Evolutionary conservation across 108 stramenopile species (phyloP), one percentile per base, ranked within the genome.

Genomic region (Poteriospumella lacustris): DNA sequence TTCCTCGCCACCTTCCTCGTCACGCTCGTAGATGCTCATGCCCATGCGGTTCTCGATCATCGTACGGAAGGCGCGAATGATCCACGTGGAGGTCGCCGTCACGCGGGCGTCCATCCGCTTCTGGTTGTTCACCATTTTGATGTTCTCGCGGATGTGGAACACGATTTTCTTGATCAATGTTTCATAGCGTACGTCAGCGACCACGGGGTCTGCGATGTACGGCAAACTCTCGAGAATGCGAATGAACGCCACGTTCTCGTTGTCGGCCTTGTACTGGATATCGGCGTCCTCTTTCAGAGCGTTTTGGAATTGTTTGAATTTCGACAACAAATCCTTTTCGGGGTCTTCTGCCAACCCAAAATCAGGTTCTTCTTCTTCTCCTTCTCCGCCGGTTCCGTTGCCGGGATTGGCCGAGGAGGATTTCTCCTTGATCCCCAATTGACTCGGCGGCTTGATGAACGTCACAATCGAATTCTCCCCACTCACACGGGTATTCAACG

Each of bases 1-100:
- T 43, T 82, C 81, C 68, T 82, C 76, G 62, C 58, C 81, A 33
- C 81, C 81, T 24, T 78, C 68, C 52, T 82, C 81, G 58, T 82
- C 81, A 1, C 81, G 64, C 58, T 82, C 81, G 42, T 78, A 60
- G 56, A 82, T 82, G 69, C 42, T 68, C 81, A 82, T 82, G 2
- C 67, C 77, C 81, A 75, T 76, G 56, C 33, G 28, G 43, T 59
- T 47, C 69, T 82, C 81, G 41, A 82, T 82, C 81, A 82, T 78
- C 19, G 77, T 75, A 31, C 81, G 67, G 76, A 82, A 78, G 29
- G 76, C 43, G 38, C 43, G 39, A 26, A 82, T 68, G 0, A 77
- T 68, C 81, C 81, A 82, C 1, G 28, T 68, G 29, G 76, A 62
- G 1, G 81, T 82, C n/a, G 36, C 47, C 42, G 68, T 69, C 39